Base-by-base conservation (phyloP, 2,329 filamentous ascomycete species). In the Pseudomassariella vexata region DNA sequence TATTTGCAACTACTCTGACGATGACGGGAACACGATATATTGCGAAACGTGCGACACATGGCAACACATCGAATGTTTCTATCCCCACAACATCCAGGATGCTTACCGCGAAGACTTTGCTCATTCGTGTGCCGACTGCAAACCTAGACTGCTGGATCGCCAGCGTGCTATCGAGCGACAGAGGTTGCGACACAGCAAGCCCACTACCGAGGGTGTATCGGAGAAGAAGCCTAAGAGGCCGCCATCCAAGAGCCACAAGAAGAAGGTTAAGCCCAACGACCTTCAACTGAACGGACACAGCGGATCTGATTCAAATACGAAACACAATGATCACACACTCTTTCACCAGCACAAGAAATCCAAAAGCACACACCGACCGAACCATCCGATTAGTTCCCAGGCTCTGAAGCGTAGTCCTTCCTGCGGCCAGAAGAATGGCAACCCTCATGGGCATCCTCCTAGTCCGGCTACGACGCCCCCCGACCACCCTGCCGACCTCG, bases 21-120 rank as follows among this genome's bases (percentile, higher is more conserved):
- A 98, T 70, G 92, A 98, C 68, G 92, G 92, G 62, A 90, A 86
- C 61, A 98, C 92, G 38, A 94, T 98, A 41, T 87, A 89, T 61
- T 98, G 92, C 70, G 92, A 96, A 57, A 77, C 73, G 37, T 98
- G 92, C 70, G 85, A 95, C 56, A 92, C 88, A 30, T 98, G 92
- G 92, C 92, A 98, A 63, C 92, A 98, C 62, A 94, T 95, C 50
- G 82, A 88, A 56, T 98, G 92, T 63, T 96, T 94, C 63, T 96
- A 96, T 57, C 76, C 76, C 15, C 59, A 76, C 42, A 85, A 86
- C 48, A 74, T 77, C 54, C 73, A 79, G 57, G 70, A 85, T 68
- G 72, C 84, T 63, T 62, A 89, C 57, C 60, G 82, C 67, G 70
- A 76, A 37, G 72, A 78, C 48, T 84, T 82, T 50, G 70, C 85